Base-by-base conservation (phyloP, 2,329 filamentous ascomycete species). In the Metarhizium sp. region DNA sequence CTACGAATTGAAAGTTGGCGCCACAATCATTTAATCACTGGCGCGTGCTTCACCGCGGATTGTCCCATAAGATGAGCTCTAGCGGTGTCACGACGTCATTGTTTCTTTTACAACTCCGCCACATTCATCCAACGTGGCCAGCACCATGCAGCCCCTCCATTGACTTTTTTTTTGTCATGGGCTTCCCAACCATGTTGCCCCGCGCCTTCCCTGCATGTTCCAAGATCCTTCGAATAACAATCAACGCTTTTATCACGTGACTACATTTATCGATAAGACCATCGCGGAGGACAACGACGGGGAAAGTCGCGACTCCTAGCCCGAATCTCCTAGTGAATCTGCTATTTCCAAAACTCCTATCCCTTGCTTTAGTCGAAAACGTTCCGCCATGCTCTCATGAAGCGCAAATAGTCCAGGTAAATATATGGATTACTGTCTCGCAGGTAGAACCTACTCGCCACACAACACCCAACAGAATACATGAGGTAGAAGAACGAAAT, bases 401-500 rank as follows among this genome's bases (percentile, higher is more conserved):
- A 43, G 32, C 1, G 25, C 10, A 50, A 5, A 50, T 18, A 40
- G 36, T 20, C 10, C 11, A 50, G 46, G 13, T 8, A 11, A 30
- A 40, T 20, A 32, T 40, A 50, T 47, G 54, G 34, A 20, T 48
- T 4, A 48, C 6, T 50, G 30, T 18, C 11, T 36, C 14, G 20
- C 34, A 51, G 38, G 16, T 45, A 20, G 3, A 52, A 14, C 50
- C 50, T 14, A 50, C 51, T 50, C 43, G 55, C 58, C 55, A 54
- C 57, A 46, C 53, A 49, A 42, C 25, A 25, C 51, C 45, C 25
- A 56, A 32, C 32, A 20, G 25, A 53, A 43, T 53, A 53, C 59
- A 63, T 67, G 65, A 64, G 57, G 65, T 62, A 54, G 55, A 25
- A 48, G 13, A 4, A 11, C 45, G 45, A 56, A 62, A 82, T 82